Conservation (phyloP, 805 yeast genomes). For the Kodamaea laetipori region DNA sequence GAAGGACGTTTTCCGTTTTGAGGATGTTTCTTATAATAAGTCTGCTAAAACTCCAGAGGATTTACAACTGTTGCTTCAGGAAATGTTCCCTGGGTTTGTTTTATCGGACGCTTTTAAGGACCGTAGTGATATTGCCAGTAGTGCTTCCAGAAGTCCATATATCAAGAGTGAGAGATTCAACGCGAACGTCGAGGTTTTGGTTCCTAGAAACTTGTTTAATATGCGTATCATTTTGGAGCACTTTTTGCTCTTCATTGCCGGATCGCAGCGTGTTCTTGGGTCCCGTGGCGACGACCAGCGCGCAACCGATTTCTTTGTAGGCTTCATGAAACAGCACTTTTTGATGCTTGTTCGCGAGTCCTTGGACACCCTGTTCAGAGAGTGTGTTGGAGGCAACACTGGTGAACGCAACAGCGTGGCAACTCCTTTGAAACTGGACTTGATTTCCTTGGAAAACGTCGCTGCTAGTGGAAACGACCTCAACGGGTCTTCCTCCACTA, state of each 20-base stretch:
- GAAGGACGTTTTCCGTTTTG: constrained; percentile 32
- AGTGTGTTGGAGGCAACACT: constrained; percentile 27
- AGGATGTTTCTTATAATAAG: constrained; percentile 30
- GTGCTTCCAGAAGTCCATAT: constrained; percentile 38
- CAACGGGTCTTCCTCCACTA: background rate
- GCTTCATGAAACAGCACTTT: constrained; percentile 65
- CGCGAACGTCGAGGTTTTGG: constrained; percentile 62
- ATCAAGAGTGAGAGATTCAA: constrained; percentile 60
- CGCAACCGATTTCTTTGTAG: constrained; percentile 52
- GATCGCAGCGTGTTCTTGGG: constrained; percentile 42
- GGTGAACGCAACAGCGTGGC: constrained; percentile 8
- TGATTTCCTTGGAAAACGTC: constrained; percentile 35
- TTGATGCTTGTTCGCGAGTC: constrained; percentile 63
- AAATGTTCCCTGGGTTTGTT: constrained; percentile 71
- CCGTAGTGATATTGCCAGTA: constrained; percentile 11
- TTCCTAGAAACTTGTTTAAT: constrained; percentile 72
- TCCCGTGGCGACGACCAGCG: constrained; percentile 18
- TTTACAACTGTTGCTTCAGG: constrained; percentile 45
- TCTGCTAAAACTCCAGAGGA: constrained; percentile 31
- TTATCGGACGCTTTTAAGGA: constrained; percentile 25
- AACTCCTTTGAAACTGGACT: constrained; percentile 27
- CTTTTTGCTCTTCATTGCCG: constrained; percentile 66
- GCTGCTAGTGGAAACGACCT: background rate
- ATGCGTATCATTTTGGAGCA: constrained; percentile 79
- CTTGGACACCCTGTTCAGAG: constrained; percentile 54